Base-by-base conservation (phyloP, 192 early-diverging fungal species). In the Dissophora globulifera region DNA sequence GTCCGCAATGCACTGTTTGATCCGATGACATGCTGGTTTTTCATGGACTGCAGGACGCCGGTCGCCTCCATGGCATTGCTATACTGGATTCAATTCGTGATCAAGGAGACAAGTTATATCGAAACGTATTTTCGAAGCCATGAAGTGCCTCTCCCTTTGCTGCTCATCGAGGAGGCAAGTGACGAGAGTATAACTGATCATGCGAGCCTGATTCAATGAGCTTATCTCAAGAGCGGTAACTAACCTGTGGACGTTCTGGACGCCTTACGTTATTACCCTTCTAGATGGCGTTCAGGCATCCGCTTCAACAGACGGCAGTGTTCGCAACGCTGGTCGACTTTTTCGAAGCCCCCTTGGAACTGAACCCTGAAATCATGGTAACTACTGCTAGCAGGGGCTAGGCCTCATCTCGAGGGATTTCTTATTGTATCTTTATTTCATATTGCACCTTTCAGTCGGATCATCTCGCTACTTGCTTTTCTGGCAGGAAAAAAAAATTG, bases 241-340 rank as follows among this genome's bases (percentile, higher is more conserved):
- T n/a, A n/a, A n/a, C n/a, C n/a, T n/a, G n/a, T n/a, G n/a, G n/a
- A n/a, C n/a, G n/a, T n/a, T n/a, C n/a, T n/a, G 35, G 13, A 13
- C 13, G 13, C 6, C 35, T 38, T 13, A 38, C 13, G 35, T 38
- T 6, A 38, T 9, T 38, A 38, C 35, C 35, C 35, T 13, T 38
- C 35, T 38, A 83, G 79, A 91, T 93, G 63, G 88, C 90, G 1
- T 84, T 81, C 55, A 82, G 87, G 27, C 92, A 93, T 62, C 88
- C 87, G n/a, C 62, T 91, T 25, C 86, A 89, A 50, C 85, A 87
- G 52, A 75, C 83, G 4, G 80, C 82, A n/a, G 84, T 93, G 9
- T 91, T 93, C 75, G 69, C 79, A 2, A 85, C 82, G 11, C 84
- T 89, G 40, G 86, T 81, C n/a, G 82, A 84, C 52, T 82, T 93